A percentile compares a stretch with the other conserved stretches of the same genome.
phyloP scores from a whole-genome alignment of 768 basidiomycete genomes.

The Hygrocybe punicea region DNA sequence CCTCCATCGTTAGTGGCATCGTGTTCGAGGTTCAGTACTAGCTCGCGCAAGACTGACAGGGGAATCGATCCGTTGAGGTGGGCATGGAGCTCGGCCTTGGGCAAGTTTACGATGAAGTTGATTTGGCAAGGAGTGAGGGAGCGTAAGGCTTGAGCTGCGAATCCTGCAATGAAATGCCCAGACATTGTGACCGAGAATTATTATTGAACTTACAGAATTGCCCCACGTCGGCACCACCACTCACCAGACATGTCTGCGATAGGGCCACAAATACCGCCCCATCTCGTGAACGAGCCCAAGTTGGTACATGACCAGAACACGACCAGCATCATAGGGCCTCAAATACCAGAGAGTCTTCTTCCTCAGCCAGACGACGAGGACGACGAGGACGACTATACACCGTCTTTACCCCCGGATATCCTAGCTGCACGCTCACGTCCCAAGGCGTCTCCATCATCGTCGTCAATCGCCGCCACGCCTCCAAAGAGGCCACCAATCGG shows the following conservation, averaged over 20 bases:
- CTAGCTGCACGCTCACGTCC: no score
- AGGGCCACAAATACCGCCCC: conserved; percentile 56
- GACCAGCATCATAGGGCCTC: neutral
- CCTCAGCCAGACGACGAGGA: conserved; percentile 40
- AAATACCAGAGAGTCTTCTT: neutral
- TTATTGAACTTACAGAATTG: no score
- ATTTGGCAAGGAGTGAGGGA: conserved; percentile 52
- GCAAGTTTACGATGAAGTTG: conserved; percentile 57
- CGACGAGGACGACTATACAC: conserved; percentile 68
- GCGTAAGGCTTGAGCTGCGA: conserved; percentile 49
- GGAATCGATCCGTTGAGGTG: conserved; percentile 87
- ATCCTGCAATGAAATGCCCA: conserved; percentile 26
- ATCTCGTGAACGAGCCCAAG: conserved; percentile 33
- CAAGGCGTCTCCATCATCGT: no score
- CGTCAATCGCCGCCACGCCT: conserved; percentile 37
- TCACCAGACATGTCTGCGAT: conserved; percentile 43
- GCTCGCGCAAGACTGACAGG: conserved; percentile 54
- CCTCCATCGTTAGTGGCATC: neutral
- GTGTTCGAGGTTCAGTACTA: conserved; percentile 37
- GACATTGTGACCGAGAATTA: neutral
- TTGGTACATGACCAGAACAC: conserved; percentile 18
- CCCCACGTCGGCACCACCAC: no score
- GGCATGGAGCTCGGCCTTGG: conserved; percentile 84
- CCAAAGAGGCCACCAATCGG: conserved; percentile 45
- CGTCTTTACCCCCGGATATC: conserved; percentile 68